Evolutionary conservation across 1,284 basidiomycete species (phyloP).

Genomic region (Cryptococcus sp.): DNA sequence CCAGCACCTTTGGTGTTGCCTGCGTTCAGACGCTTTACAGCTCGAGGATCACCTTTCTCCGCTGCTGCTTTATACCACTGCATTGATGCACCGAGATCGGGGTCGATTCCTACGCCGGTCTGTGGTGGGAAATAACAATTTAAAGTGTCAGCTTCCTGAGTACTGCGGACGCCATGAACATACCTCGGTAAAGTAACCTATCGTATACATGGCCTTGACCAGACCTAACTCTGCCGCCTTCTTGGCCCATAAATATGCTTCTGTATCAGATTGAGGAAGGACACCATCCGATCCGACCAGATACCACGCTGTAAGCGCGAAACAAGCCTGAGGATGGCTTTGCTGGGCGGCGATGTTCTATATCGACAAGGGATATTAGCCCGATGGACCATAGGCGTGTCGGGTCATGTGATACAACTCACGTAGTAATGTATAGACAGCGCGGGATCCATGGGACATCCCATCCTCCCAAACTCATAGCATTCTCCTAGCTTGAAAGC

Average conservation of each 20-base stretch:
- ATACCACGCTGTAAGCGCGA: constrained; percentile 98
- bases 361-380: constrained; percentile 2
- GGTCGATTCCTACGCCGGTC: constrained; percentile 79
- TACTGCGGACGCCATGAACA: constrained; percentile 13
- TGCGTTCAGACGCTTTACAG: constrained; percentile 70
- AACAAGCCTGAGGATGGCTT: constrained; percentile 94
- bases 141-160: background rate
- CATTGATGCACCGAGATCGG: constrained; percentile 68
- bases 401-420: constrained; percentile 45
- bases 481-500: constrained; percentile 96
- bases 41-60: constrained; percentile 93
- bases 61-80: constrained; percentile 87
- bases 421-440: constrained; percentile 98
- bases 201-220: constrained; percentile 93
- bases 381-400: background rate
- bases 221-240: constrained; percentile 90
- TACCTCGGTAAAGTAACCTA: constrained; percentile 92
- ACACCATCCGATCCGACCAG: constrained; percentile 97
- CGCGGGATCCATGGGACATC: constrained; percentile 96
- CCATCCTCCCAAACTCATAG: constrained; percentile 99
- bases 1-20: constrained; percentile 44
- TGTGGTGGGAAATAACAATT: constrained; percentile 17
- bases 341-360: constrained; percentile 98
- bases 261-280: constrained; percentile 93
- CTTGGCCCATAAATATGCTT: constrained; percentile 95